phyloP scores from a whole-genome alignment of 1,284 basidiomycete genomes.

The Psilocybe mexicana region DNA sequence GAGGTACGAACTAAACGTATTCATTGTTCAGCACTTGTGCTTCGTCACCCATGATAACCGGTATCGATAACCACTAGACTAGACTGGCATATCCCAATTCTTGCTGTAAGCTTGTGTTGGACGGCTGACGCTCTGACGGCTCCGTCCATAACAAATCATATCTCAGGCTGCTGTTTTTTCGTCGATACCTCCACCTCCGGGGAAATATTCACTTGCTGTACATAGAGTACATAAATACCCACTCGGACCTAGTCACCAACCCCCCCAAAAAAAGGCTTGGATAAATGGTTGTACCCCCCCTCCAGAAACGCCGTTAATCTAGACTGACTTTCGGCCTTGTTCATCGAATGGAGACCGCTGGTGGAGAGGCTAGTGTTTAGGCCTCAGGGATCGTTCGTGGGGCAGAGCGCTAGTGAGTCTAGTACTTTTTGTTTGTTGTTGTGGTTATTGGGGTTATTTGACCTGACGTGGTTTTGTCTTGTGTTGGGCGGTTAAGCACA shows the following conservation, averaged over 20 bases:
- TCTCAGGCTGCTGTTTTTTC: background rate
- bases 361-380: conserved; percentile 87
- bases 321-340: conserved; percentile 79
- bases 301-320: conserved; percentile 22
- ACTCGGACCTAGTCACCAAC: background rate
- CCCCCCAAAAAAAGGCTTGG: too few species aligned
- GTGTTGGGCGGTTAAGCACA: conserved; percentile 52
- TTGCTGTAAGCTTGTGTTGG: too few species aligned
- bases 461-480: conserved; percentile 5
- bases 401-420: conserved; percentile 84
- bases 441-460: background rate
- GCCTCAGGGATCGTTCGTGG: conserved; percentile 88
- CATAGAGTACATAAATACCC: background rate
- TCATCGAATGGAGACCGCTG: conserved; percentile 65
- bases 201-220: background rate
- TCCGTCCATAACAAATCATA: too few species aligned
- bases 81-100: too few species aligned
- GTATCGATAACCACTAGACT: too few species aligned
- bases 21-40: too few species aligned
- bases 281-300: too few species aligned
- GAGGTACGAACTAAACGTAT: too few species aligned
- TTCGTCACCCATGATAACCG: too few species aligned
- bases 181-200: background rate
- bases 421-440: background rate
- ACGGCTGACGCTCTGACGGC: too few species aligned